Percentiles rank a stretch among this genome's conserved stretches.
Evolutionary conservation across 106 monocot species (phyloP).

Genomic region (Acorus calamus): DNA sequence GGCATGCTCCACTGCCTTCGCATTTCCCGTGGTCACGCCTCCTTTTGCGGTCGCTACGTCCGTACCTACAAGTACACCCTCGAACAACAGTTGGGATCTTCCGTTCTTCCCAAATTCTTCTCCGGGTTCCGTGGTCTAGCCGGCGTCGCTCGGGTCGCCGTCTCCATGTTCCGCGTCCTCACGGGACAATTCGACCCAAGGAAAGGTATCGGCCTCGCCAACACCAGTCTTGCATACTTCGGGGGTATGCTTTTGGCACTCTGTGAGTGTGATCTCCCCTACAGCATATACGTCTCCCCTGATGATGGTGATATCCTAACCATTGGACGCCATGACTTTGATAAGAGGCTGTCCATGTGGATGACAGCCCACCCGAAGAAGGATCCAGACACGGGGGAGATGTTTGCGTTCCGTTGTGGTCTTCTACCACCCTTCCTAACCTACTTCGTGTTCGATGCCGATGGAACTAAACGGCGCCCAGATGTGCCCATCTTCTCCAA

Average conservation of each 20-base stretch:
- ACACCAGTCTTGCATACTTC: slow-evolving; percentile 21
- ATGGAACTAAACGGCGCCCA: not conserved
- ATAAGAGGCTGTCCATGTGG: slow-evolving; percentile 6
- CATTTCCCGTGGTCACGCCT: not conserved
- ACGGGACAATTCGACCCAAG: slow-evolving; percentile 5
- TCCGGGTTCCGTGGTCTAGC: slow-evolving; percentile 4
- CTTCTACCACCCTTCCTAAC: slow-evolving; percentile 8
- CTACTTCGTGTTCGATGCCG: slow-evolving; percentile 1
- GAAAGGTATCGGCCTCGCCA: slow-evolving; percentile 8
- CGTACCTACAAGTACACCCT: slow-evolving; percentile 8
- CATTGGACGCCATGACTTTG: slow-evolving; percentile 10
- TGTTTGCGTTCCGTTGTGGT: slow-evolving; percentile 12
- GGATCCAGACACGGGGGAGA: slow-evolving; percentile 14
- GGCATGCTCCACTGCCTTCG: slow-evolving; percentile 8
- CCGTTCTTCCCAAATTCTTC: slow-evolving; percentile 14
- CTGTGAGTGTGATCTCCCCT: slow-evolving; percentile 18
- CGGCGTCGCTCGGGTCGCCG: slow-evolving; percentile 6
- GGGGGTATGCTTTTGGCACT: slow-evolving; percentile 16
- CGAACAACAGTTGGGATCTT: slow-evolving; percentile 1
- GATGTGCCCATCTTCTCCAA: slow-evolving; percentile 6
- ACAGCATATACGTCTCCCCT: slow-evolving; percentile 11
- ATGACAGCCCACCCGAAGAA: slow-evolving; percentile 22
- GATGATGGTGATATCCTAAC: slow-evolving; percentile 6
- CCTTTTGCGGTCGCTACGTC: slow-evolving; percentile 10
- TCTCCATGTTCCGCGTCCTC: not conserved